Conservation (phyloP, 768 basidiomycete species). For the Boletus pseudopeckii region DNA sequence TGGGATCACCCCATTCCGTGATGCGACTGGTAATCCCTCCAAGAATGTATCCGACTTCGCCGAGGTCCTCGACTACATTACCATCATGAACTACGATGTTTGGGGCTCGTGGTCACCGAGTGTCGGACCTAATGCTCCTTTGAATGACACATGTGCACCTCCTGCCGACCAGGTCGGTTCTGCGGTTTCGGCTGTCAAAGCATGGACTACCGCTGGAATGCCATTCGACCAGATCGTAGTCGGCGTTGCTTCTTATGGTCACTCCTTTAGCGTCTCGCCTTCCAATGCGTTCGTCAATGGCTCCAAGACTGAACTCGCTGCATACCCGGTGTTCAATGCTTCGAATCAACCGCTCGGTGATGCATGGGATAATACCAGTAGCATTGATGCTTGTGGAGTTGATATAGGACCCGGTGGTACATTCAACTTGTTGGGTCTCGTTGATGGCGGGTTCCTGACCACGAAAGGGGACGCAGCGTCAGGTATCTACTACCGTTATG, state of each 20-base stretch:
- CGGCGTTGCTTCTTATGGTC: conserved; percentile 80
- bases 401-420: conserved; percentile 45
- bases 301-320: conserved; percentile 35
- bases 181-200: conserved; percentile 63
- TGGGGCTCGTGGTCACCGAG: conserved; percentile 49
- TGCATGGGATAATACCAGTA: conserved; percentile 47
- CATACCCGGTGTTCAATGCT: conserved; percentile 50
- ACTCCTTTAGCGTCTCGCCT: conserved; percentile 53
- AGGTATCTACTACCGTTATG: conserved; percentile 55
- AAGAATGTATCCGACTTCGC: conserved; percentile 71
- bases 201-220: conserved; percentile 78
- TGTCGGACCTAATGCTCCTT: conserved; percentile 78
- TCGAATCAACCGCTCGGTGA: conserved; percentile 50
- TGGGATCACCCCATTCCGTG: conserved; percentile 63
- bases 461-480: conserved; percentile 23
- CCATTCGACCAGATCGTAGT: conserved; percentile 68
- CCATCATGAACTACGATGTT: conserved; percentile 66
- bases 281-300: conserved; percentile 35
- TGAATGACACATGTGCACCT: conserved; percentile 71
- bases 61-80: conserved; percentile 61
- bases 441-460: conserved; percentile 53
- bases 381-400: conserved; percentile 54
- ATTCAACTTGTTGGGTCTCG: conserved; percentile 59
- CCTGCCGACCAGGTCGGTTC: conserved; percentile 62
- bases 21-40: conserved; percentile 55